Percentiles rank a stretch among this genome's conserved stretches.
phyloP scores from a whole-genome alignment of 1,284 basidiomycete species.

The Cryptococcus sp. region DNA sequence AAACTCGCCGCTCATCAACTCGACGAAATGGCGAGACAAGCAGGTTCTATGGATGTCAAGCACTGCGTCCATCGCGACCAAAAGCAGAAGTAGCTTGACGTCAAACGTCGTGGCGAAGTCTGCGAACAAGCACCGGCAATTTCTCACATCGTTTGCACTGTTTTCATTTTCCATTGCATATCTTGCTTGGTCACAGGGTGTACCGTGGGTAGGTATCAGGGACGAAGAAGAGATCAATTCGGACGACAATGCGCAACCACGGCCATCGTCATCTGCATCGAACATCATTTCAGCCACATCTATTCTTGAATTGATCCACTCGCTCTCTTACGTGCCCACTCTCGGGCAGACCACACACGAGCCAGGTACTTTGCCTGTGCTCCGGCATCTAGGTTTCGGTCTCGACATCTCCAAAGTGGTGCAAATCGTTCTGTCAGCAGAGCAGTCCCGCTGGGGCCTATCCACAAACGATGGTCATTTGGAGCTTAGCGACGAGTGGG shows the following conservation, averaged over 20 bases:
- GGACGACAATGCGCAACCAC: constrained; percentile 7
- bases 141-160: constrained; percentile 42
- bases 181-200: constrained; percentile 47
- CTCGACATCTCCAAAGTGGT: constrained; percentile 46
- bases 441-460: constrained; percentile 27
- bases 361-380: constrained; percentile 27
- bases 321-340: constrained; percentile 25
- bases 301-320: constrained; percentile 35
- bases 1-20: constrained; percentile 38
- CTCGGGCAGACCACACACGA: constrained; percentile 41
- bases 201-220: constrained; percentile 36
- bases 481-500: constrained; percentile 42
- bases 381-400: constrained; percentile 40
- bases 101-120: constrained; percentile 20
- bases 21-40: constrained; percentile 41
- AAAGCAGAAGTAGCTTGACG: constrained; percentile 11
- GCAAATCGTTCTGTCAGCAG: constrained; percentile 27
- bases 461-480: constrained; percentile 8
- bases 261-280: constrained; percentile 4
- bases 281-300: constrained; percentile 31
- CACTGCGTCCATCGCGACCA: constrained; percentile 25
- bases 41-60: constrained; percentile 45
- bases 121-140: constrained; percentile 33
- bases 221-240: constrained; percentile 10
- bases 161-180: constrained; percentile 45